These are phyloP conservation scores for Cladosporium austrohemisphaericum DNA, from an alignment of 2,329 filamentous ascomycete genomes.

Conservation along the genomic window DNA sequence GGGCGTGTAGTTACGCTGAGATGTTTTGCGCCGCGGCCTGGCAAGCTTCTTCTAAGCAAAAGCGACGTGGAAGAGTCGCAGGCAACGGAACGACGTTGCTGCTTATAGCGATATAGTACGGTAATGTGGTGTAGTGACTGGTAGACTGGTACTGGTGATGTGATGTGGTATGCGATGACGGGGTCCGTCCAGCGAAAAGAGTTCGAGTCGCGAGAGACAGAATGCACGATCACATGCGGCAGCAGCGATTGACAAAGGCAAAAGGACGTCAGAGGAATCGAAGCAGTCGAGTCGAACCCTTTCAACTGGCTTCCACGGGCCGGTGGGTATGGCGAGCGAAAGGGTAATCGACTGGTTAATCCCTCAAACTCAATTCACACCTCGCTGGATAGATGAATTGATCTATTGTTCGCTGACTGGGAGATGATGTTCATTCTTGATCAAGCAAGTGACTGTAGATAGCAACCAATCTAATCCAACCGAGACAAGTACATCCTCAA, in stretches of 20 bases:
- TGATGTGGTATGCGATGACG: background rate
- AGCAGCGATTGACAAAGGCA: conserved; percentile 1
- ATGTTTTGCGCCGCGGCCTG: background rate
- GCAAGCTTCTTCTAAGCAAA: background rate
- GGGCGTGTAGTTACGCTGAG: background rate
- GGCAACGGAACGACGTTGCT: background rate
- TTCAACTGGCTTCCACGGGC: conserved; percentile 1
- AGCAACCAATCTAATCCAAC: too few species aligned
- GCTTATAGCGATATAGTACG: background rate
- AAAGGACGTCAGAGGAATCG: background rate
- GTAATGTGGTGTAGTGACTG: background rate
- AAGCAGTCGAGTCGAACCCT: too few species aligned
- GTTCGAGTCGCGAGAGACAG: too few species aligned
- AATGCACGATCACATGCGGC: conserved; percentile 7
- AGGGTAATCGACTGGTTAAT: too few species aligned
- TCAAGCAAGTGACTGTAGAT: too few species aligned
- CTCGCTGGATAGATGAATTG: background rate
- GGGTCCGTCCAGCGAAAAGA: too few species aligned
- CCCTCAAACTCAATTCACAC: conserved; percentile 10
- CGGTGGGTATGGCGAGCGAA: too few species aligned
- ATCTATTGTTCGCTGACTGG: too few species aligned
- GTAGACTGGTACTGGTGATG: background rate
- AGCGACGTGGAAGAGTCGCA: background rate
- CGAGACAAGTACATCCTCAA: too few species aligned
- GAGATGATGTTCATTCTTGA: too few species aligned